Evolutionary conservation across 768 basidiomycete species (phyloP).

Genomic region (Suillus alpinus): DNA sequence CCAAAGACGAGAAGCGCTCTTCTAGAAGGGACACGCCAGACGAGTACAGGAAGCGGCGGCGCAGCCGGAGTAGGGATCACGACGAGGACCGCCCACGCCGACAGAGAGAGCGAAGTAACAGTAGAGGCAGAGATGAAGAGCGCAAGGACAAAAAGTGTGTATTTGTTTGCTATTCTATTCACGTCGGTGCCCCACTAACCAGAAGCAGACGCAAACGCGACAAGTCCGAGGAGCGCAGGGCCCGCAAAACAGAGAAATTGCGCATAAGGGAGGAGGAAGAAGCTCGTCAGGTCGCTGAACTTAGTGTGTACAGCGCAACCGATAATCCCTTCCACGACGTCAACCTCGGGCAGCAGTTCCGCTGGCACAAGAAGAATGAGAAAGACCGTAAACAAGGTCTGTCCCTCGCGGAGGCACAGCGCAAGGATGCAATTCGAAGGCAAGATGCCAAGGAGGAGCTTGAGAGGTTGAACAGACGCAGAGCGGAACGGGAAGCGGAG

Average conservation of each 20-base stretch:
- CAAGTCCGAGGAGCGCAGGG: conserved; percentile 81
- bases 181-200: conserved; percentile 6
- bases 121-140: conserved; percentile 24
- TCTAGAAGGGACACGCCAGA: conserved; percentile 32
- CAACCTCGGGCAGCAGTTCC: conserved; percentile 93
- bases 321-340: conserved; percentile 99
- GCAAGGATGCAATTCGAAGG: conserved; percentile 73
- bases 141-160: conserved; percentile 50
- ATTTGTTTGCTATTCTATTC: not conserved
- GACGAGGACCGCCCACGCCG: conserved; percentile 29
- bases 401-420: conserved; percentile 71
- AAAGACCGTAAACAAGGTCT: conserved; percentile 91
- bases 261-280: conserved; percentile 84
- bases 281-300: conserved; percentile 86
- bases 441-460: conserved; percentile 95
- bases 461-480: conserved; percentile 82
- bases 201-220: conserved; percentile 71
- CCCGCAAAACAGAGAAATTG: conserved; percentile 86
- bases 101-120: conserved; percentile 21
- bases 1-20: conserved; percentile 28
- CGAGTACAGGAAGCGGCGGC: conserved; percentile 27
- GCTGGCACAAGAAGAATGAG: conserved; percentile 98
- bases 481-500: conserved; percentile 92
- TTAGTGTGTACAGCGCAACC: conserved; percentile 92
- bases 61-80: conserved; percentile 31